These are phyloP conservation scores for Coemansia sp. DNA, from an alignment of 192 early-diverging fungal species.

Conservation along the genomic window DNA sequence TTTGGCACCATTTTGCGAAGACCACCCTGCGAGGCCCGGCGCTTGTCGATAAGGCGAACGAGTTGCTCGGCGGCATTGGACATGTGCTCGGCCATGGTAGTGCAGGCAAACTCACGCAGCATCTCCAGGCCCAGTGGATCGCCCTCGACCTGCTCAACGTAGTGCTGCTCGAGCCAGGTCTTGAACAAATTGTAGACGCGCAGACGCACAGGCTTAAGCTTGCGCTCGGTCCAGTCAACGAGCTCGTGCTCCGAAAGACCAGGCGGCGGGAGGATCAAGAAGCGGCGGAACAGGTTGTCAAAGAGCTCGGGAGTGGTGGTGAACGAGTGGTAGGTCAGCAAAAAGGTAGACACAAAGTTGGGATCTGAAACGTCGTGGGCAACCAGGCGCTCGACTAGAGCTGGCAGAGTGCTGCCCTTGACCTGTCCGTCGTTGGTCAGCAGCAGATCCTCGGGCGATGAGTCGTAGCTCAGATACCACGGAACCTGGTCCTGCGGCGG, in stretches of 20 bases:
- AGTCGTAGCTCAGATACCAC: slow-evolving; percentile 86
- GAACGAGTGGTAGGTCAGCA: slow-evolving; percentile 96
- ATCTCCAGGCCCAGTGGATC: slow-evolving; percentile 70
- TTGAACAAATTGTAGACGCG: slow-evolving; percentile 95
- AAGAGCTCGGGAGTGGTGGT: slow-evolving; percentile 79
- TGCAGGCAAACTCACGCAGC: slow-evolving; percentile 76
- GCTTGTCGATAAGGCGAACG: slow-evolving; percentile 77
- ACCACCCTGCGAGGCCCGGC: slow-evolving; percentile 62
- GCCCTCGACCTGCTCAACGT: slow-evolving; percentile 73
- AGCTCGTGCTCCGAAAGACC: slow-evolving; percentile 67
- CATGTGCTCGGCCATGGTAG: slow-evolving; percentile 73
- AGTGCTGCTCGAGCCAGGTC: slow-evolving; percentile 94
- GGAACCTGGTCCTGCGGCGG: slow-evolving; percentile 52
- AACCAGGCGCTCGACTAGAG: slow-evolving; percentile 87
- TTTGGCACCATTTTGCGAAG: slow-evolving; percentile 69
- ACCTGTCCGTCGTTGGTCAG: slow-evolving; percentile 88
- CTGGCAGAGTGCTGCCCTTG: slow-evolving; percentile 85
- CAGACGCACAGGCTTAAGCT: slow-evolving; percentile 87
- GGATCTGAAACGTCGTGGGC: slow-evolving; percentile 83
- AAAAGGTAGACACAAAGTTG: slow-evolving; percentile 84
- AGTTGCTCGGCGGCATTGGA: slow-evolving; percentile 71
- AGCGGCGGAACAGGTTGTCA: slow-evolving; percentile 74
- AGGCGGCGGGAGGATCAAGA: slow-evolving; percentile 72
- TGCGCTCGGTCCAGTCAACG: slow-evolving; percentile 82
- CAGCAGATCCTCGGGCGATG: slow-evolving; percentile 69